Evolutionary conservation across 176 grass and related monocot genomes (phyloP).

Genomic region (Carex kokanica): DNA sequence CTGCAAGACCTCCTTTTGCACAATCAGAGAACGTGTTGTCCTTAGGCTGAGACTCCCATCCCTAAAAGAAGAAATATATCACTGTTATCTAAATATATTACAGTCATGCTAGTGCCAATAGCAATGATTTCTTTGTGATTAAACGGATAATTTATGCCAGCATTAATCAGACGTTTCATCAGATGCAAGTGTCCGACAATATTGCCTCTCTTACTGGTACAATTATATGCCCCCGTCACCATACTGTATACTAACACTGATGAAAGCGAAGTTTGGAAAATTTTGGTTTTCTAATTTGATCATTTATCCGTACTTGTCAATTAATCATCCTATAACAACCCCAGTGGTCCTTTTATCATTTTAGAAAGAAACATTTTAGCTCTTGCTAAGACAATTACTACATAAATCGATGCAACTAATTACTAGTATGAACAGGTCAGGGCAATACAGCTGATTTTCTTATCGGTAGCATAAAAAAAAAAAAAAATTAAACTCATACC

Average conservation of each 20-base stretch:
- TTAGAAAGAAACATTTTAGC: background rate
- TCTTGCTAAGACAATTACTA: background rate
- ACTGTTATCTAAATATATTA: background rate
- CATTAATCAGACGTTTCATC: background rate
- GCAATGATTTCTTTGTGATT: background rate
- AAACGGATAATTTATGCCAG: background rate
- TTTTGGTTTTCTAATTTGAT: background rate
- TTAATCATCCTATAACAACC: background rate
- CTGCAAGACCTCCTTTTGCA: constrained; percentile 53
- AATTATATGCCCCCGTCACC: constrained; percentile 1
- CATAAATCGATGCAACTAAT: background rate
- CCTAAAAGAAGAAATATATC: constrained; percentile 41
- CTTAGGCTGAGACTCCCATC: constrained; percentile 42
- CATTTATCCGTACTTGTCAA: background rate
- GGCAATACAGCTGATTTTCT: background rate
- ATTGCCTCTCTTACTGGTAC: background rate
- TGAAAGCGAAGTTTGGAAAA: background rate
- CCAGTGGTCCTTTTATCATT: background rate
- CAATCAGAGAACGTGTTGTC: constrained; percentile 66
- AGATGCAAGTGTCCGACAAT: background rate
- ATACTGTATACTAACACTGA: background rate
- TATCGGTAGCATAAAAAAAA: too few species aligned
- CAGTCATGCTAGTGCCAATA: background rate
- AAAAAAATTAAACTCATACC: too few species aligned
- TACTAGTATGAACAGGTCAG: background rate